phyloP scores from a whole-genome alignment of 108 stramenopile genomes.

The Conticribra weissflogii region DNA sequence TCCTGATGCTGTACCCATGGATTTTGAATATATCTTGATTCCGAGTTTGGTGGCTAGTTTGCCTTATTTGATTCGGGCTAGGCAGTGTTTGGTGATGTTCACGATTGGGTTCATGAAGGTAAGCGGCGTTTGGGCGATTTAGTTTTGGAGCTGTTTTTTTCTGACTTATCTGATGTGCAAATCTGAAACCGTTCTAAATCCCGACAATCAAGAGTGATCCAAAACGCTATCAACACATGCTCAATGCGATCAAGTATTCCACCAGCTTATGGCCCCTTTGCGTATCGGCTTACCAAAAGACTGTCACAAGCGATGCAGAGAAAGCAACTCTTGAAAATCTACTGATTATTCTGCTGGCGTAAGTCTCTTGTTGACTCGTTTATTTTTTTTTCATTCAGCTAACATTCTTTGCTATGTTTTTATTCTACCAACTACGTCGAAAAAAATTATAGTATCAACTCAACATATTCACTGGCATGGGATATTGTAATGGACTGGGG shows the following conservation, averaged over 20 bases:
- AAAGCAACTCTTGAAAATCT: conserved; percentile 53
- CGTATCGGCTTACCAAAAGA: conserved; percentile 81
- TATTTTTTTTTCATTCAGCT: neutral
- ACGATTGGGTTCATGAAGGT: conserved; percentile 65
- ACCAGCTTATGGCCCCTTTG: conserved; percentile 77
- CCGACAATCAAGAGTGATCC: conserved; percentile 59
- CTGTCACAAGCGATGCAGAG: conserved; percentile 39
- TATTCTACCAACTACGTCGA: neutral
- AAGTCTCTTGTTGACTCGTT: conserved; percentile 16
- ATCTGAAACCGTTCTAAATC: no score
- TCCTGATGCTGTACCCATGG: conserved; percentile 73
- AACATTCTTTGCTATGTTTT: neutral
- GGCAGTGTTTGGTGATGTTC: conserved; percentile 85
- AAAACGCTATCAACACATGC: conserved; percentile 70
- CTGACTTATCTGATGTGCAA: neutral
- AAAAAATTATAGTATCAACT: conserved; percentile 53
- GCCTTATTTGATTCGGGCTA: conserved; percentile 82
- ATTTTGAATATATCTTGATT: conserved; percentile 71
- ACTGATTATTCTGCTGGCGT: conserved; percentile 66
- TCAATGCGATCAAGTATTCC: conserved; percentile 86
- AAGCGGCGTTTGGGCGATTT: neutral
- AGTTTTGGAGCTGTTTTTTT: neutral
- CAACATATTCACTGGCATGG: conserved; percentile 80
- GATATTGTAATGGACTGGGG: conserved; percentile 88
- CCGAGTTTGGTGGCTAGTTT: conserved; percentile 72